These are phyloP conservation scores for Tilletia indica DNA, from an alignment of 1,284 basidiomycete species.

Conservation along the genomic window DNA sequence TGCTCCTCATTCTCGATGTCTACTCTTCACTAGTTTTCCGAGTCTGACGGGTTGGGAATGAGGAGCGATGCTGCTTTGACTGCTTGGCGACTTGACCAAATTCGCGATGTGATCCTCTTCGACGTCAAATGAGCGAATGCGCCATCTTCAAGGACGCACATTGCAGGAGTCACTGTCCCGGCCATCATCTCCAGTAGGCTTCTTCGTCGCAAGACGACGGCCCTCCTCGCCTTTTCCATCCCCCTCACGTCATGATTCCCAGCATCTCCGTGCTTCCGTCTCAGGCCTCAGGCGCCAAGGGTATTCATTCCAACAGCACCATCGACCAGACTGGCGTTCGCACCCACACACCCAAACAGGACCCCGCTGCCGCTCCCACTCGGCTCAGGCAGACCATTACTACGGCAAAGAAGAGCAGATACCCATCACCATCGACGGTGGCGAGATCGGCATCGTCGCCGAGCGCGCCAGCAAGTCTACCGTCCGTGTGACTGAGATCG, in stretches of 20 bases:
- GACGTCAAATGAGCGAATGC: slow-evolving; percentile 60
- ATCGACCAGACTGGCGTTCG: slow-evolving; percentile 78
- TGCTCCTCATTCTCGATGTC: too few relatives aligned
- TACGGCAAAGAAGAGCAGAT: slow-evolving; percentile 68
- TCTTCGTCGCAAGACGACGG: slow-evolving; percentile 71
- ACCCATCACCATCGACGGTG: slow-evolving; percentile 80
- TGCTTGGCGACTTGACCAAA: too few relatives aligned
- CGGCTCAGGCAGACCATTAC: slow-evolving; percentile 52
- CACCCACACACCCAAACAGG: slow-evolving; percentile 84
- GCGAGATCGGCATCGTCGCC: slow-evolving; percentile 79
- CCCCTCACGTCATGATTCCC: slow-evolving; percentile 77
- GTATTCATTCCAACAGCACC: slow-evolving; percentile 84
- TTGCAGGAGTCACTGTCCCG: too few relatives aligned
- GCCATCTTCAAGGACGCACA: slow-evolving; percentile 79
- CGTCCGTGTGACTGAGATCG: slow-evolving; percentile 81
- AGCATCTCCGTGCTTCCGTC: slow-evolving; percentile 80
- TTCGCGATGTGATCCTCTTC: slow-evolving; percentile 71
- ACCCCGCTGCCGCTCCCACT: slow-evolving; percentile 44
- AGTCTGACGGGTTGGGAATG: too few relatives aligned
- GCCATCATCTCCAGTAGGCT: too few relatives aligned
- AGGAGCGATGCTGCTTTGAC: too few relatives aligned
- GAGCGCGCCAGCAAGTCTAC: slow-evolving; percentile 77
- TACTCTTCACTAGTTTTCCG: too few relatives aligned
- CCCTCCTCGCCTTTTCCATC: slow-evolving; percentile 79
- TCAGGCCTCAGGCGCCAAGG: slow-evolving; percentile 76